Base-by-base conservation (phyloP, 2,329 filamentous ascomycete genomes). In the Aureobasidium sp. region DNA sequence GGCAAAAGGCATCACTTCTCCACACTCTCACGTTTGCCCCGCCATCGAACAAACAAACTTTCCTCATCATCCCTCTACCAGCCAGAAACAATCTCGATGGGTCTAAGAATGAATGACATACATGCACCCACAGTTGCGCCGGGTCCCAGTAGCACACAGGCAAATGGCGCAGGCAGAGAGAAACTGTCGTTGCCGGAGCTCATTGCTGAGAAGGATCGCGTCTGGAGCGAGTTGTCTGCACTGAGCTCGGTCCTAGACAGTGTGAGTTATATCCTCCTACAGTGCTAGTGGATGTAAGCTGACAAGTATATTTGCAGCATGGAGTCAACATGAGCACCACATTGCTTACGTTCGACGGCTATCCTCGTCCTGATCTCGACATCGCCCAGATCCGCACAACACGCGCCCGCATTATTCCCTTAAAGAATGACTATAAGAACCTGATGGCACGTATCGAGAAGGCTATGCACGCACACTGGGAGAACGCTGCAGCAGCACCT, bases 361-460 rank as follows among this genome's bases (percentile, higher is more conserved):
- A 90, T 72, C 94, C 94, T 36, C 85, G 94, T 71, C 87, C 90
- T 69, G 94, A 99, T 75, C 87, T 99, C 66, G 94, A 99, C 73
- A 89, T 99, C 65, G 88, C 94, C 30, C 93, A 97, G 77, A 94
- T 99, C 71, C 90, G 94, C 64, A 96, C 91, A 21, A 96, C 92
- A 41, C 83, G 94, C 74, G 84, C 92, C 34, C 86, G 90, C 64
- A 96, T 99, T 67, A 94, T 97, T 67, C 82, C 87, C 67, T 81
- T 97, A 41, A 87, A 89, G 66, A 97, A 97, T 71, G 94, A 99
- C 75, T 93, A 96, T 78, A 97, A 95, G 72, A 85, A 86, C 42
- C 77, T 97, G 47, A 97, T 97, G 91, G 77, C 77, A 62, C 79
- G 82, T 63, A 87, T 97, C 67, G 94, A 97, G 74, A 87, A 87